Percentiles rank a stretch among this genome's conserved stretches.
Conservation (phyloP, 192 early-diverging fungal species). For the Phlyctochytrium arcticum region DNA sequence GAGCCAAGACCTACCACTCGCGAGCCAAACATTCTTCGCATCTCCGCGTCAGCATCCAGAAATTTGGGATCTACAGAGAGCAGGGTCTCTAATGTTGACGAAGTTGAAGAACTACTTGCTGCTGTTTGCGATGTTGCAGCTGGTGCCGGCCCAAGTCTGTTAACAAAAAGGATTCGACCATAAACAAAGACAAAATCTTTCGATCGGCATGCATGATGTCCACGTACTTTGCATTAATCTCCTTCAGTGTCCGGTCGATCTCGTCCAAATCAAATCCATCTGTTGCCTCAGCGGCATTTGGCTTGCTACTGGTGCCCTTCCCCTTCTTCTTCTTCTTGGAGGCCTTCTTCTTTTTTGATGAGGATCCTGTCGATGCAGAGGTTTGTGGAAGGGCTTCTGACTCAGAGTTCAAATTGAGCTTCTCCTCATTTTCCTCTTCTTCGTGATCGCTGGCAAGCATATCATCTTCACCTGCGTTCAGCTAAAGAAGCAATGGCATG, state of each 20-base stretch:
- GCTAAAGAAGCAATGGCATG: no score
- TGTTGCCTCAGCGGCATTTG: conserved; percentile 33
- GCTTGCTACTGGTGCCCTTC: conserved; percentile 8
- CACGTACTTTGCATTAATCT: conserved; percentile 60
- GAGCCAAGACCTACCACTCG: conserved; percentile 53
- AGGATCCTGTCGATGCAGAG: neutral
- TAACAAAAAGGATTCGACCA: neutral
- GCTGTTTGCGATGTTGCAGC: neutral
- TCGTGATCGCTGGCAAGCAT: neutral
- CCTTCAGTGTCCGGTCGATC: conserved; percentile 58
- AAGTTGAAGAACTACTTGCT: neutral
- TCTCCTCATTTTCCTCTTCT: conserved; percentile 2
- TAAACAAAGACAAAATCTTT: no score
- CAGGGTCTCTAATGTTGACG: neutral
- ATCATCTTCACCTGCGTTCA: conserved; percentile 1
- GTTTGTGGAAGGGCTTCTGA: no score
- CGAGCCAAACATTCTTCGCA: conserved; percentile 86
- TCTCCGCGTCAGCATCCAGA: conserved; percentile 83
- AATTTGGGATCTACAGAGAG: conserved; percentile 50
- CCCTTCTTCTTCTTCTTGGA: conserved; percentile 54
- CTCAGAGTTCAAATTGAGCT: no score
- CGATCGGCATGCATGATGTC: no score
- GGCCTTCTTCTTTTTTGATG: neutral
- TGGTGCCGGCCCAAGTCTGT: conserved; percentile 27
- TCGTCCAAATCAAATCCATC: conserved; percentile 62